phyloP scores from a whole-genome alignment of 495 filamentous ascomycete species.

The Pyrenula massariospora region DNA sequence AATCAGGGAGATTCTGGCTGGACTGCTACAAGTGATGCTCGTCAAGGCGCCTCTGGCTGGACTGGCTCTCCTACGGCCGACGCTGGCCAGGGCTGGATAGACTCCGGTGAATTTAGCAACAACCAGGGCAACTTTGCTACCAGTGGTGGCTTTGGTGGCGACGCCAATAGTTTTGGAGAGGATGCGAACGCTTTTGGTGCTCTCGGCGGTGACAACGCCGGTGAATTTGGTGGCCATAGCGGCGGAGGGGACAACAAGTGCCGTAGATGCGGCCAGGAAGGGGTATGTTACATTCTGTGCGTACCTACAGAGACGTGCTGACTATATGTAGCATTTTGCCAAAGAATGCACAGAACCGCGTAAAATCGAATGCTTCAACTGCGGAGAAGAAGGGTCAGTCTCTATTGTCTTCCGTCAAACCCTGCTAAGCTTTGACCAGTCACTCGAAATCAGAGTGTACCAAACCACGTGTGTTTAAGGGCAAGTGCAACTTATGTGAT shows the following conservation, averaged over 20 bases:
- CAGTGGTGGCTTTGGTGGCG: neutral
- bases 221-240: neutral
- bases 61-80: neutral
- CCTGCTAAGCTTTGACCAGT: conserved; percentile 12
- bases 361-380: conserved; percentile 22
- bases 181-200: neutral
- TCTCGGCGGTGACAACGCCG: neutral
- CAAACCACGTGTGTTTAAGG: conserved; percentile 53
- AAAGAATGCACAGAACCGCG: conserved; percentile 26
- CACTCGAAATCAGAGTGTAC: conserved; percentile 60
- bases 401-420: conserved; percentile 1
- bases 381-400: conserved; percentile 32
- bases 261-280: conserved; percentile 58
- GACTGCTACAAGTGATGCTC: neutral
- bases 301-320: conserved; percentile 26
- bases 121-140: neutral
- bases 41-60: neutral
- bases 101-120: too few species aligned
- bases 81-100: too few species aligned
- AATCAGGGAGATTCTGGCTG: neutral
- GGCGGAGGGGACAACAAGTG: conserved; percentile 24
- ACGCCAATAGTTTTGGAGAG: too few species aligned
- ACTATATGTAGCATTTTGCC: neutral
- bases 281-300: conserved; percentile 33
- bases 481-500: conserved; percentile 61